Percentiles rank a stretch among this genome's conserved stretches.
phyloP scores from a whole-genome alignment of 768 basidiomycete species.

The Auriscalpium orientale region DNA sequence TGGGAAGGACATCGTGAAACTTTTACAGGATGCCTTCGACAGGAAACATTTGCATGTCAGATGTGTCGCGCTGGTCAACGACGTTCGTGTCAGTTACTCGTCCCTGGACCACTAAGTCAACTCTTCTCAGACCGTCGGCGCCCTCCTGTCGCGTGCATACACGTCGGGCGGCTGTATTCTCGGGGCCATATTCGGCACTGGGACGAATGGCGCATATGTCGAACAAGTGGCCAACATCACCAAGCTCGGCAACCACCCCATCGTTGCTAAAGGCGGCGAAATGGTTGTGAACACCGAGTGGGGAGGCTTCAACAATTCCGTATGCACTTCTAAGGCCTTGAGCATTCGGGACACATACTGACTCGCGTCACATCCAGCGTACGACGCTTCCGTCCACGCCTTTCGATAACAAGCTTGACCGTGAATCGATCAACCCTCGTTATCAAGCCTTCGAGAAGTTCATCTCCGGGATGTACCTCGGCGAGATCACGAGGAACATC shows the following conservation, averaged over 20 bases:
- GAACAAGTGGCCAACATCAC: constrained; percentile 79
- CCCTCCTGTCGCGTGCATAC: constrained; percentile 88
- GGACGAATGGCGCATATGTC: constrained; percentile 97
- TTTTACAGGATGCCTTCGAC: constrained; percentile 89
- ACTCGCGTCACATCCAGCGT: constrained; percentile 40
- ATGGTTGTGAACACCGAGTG: constrained; percentile 99
- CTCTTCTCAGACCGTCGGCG: constrained; percentile 77
- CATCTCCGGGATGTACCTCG: constrained; percentile 98
- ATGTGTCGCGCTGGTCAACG: constrained; percentile 90
- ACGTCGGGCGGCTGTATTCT: constrained; percentile 86
- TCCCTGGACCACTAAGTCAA: not conserved
- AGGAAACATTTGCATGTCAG: constrained; percentile 86
- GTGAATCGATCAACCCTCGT: constrained; percentile 87
- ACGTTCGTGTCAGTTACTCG: constrained; percentile 44
- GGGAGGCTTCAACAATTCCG: constrained; percentile 96
- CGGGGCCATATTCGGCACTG: constrained; percentile 93
- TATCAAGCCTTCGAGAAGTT: constrained; percentile 97
- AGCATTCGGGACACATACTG: too few species aligned
- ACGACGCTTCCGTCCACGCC: constrained; percentile 78
- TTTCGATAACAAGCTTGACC: constrained; percentile 88
- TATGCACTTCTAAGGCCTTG: constrained; percentile 21
- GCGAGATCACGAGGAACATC: constrained; percentile 85
- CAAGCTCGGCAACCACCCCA: constrained; percentile 66
- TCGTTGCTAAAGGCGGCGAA: constrained; percentile 51
- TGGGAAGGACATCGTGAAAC: constrained; percentile 81